Conservation (phyloP, 495 filamentous ascomycete genomes). For the Aspergillus cavernicola region DNA sequence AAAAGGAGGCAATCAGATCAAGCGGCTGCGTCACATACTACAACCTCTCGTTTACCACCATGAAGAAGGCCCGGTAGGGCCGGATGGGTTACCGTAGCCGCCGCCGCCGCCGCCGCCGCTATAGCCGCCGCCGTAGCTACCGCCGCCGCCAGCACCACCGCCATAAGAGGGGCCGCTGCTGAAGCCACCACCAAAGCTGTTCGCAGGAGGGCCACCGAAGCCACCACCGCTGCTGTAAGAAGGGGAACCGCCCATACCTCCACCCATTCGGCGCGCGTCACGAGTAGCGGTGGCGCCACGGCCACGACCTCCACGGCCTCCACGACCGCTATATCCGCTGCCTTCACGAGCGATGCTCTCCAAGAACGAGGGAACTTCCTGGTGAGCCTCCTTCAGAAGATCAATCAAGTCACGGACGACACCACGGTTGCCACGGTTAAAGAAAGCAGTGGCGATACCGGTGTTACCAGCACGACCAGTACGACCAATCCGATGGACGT, state of each 20-base stretch:
- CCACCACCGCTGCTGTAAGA: slow-evolving; percentile 29
- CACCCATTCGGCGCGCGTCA: slow-evolving; percentile 73
- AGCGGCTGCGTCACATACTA: slow-evolving; percentile 47
- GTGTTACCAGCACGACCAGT: slow-evolving; percentile 99
- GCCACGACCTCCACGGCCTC: slow-evolving; percentile 68
- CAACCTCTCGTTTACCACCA: slow-evolving; percentile 80
- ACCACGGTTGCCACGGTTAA: slow-evolving; percentile 98
- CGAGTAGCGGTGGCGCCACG: slow-evolving; percentile 65
- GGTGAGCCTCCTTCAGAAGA: slow-evolving; percentile 94
- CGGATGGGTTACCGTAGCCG: slow-evolving; percentile 80
- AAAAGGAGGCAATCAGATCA: slow-evolving; percentile 43
- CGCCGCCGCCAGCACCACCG: slow-evolving; percentile 51
- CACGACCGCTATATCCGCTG: slow-evolving; percentile 69
- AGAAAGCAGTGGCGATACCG: slow-evolving; percentile 97
- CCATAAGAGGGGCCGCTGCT: slow-evolving; percentile 44
- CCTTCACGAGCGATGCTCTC: slow-evolving; percentile 96
- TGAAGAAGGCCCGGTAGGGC: slow-evolving; percentile 74
- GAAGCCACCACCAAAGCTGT: slow-evolving; percentile 41
- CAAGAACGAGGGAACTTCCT: slow-evolving; percentile 89
- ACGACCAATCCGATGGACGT: slow-evolving; percentile 99
- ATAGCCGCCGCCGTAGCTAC: slow-evolving; percentile 38
- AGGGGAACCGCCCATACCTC: slow-evolving; percentile 39
- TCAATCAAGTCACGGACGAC: slow-evolving; percentile 94
- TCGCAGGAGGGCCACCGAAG: slow-evolving; percentile 21
- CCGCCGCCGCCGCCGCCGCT: slow-evolving; percentile 37